phyloP scores from a whole-genome alignment of 148 eudicot species.

The Diospyros lotus region DNA sequence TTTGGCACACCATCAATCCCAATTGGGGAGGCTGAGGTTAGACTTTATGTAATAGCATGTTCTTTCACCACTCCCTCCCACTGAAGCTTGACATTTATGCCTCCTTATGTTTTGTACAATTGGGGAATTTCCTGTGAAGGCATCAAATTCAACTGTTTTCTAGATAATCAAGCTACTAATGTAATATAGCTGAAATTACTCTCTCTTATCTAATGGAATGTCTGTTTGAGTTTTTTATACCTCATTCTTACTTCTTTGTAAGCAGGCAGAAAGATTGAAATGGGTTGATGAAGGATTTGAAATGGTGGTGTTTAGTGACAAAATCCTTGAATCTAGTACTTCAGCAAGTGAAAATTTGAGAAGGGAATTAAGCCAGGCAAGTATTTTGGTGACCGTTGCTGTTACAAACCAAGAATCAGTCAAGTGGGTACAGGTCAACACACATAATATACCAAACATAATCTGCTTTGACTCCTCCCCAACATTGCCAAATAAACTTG shows the following conservation, averaged over 20 bases:
- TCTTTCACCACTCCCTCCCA: not conserved
- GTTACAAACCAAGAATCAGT: constrained; percentile 59
- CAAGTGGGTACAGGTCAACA: constrained; percentile 45
- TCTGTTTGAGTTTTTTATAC: not conserved
- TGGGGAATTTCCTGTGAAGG: not conserved
- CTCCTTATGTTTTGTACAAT: not conserved
- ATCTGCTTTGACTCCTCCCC: constrained; percentile 80
- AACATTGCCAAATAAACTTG: constrained; percentile 64
- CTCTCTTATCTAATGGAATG: not conserved
- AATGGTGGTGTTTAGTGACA: constrained; percentile 70
- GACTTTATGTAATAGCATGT: not conserved
- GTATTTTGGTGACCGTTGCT: constrained; percentile 66
- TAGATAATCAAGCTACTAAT: not conserved
- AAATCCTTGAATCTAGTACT: constrained; percentile 15
- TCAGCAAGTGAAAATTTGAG: constrained; percentile 24
- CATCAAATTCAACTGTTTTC: not conserved
- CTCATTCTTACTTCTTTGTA: not conserved
- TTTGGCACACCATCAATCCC: not conserved
- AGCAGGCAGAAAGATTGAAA: constrained; percentile 70
- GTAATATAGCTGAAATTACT: not conserved
- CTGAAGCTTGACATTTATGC: not conserved
- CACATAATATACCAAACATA: constrained; percentile 50
- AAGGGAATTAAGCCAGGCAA: constrained; percentile 37
- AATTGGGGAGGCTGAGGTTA: not conserved
- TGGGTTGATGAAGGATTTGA: constrained; percentile 83